Conservation (phyloP, 169 alveolate genomes). For the Babesia ovis region DNA sequence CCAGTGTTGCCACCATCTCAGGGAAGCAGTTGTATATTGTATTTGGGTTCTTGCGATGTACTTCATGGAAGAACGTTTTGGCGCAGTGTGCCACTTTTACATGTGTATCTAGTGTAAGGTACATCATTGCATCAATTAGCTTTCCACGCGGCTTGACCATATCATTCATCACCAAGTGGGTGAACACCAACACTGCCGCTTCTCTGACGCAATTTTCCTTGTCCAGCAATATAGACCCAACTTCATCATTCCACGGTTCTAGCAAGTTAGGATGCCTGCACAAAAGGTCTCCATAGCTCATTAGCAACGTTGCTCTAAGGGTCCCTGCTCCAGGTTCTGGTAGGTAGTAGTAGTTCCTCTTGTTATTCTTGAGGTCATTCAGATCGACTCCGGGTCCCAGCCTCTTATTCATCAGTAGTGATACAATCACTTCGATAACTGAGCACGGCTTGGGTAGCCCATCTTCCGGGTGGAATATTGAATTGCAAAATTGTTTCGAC, state of each 20-base stretch:
- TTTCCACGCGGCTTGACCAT: conserved; percentile 76
- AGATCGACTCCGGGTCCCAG: conserved; percentile 5
- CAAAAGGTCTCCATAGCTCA: conserved; percentile 79
- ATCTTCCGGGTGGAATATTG: conserved; percentile 24
- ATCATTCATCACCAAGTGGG: conserved; percentile 81
- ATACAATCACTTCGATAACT: conserved; percentile 38
- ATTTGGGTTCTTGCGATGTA: conserved; percentile 64
- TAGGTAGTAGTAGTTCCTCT: conserved; percentile 10
- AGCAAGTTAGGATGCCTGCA: conserved; percentile 78
- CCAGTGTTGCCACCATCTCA: conserved; percentile 64
- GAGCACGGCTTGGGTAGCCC: conserved; percentile 8
- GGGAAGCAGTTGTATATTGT: conserved; percentile 70
- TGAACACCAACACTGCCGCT: conserved; percentile 77
- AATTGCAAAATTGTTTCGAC: conserved; percentile 56
- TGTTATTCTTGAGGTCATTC: neutral
- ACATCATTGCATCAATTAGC: conserved; percentile 76
- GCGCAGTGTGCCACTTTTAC: conserved; percentile 71
- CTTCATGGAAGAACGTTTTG: conserved; percentile 70
- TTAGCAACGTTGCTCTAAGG: conserved; percentile 69
- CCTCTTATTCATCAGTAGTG: conserved; percentile 38
- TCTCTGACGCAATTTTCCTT: conserved; percentile 69
- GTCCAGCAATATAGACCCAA: conserved; percentile 66
- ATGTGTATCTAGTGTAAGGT: conserved; percentile 69
- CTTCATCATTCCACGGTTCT: conserved; percentile 76
- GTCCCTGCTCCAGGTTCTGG: conserved; percentile 7